Evolutionary conservation across 2,329 filamentous ascomycete genomes (phyloP), one percentile per base, ranked within the genome.

Genomic region (Penicillium sp.): DNA sequence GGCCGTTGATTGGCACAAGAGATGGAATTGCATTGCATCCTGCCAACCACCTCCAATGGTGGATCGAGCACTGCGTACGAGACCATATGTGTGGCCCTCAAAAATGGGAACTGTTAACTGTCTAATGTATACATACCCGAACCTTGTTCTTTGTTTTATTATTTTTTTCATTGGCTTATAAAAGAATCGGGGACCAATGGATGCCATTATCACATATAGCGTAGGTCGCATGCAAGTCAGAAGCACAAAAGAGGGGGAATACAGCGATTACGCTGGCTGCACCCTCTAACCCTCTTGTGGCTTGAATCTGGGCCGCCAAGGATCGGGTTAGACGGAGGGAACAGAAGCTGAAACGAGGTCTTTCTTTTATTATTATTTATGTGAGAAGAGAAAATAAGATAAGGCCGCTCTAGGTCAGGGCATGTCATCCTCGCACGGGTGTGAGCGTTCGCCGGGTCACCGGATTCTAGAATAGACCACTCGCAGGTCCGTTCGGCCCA

Each of bases 391-490:
- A 14, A 31, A 31, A 31, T 37, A 37, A 11, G n/a, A 37, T 42
- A 40, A 35, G n/a, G n/a, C 18, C 26, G 43, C 51, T 53, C 35
- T 45, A 26, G 44, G 43, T 22, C 37, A 15, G 51, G 26, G 44
- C 44, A 42, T 59, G 55, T 54, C 57, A 66, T 62, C 63, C 63
- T 65, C 58, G 63, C 57, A 65, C 59, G 58, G 55, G 54, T 63
- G 63, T 62, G 62, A 66, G 60, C 59, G 56, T 53, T 60, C 55
- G 57, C 51, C 57, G 63, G 63, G 62, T 58, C 60, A 62, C 60
- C 63, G 63, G 62, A 66, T 65, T 66, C 49, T 65, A 47, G 60
- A 65, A 62, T 56, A 59, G 62, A 59, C 63, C 63, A 65, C 63
- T 65, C 60, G 63, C 58, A 54, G 57, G 59, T 53, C 51, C 58